phyloP scores from a whole-genome alignment of 139 green algal genomes.

The Haematococcus sp. region DNA sequence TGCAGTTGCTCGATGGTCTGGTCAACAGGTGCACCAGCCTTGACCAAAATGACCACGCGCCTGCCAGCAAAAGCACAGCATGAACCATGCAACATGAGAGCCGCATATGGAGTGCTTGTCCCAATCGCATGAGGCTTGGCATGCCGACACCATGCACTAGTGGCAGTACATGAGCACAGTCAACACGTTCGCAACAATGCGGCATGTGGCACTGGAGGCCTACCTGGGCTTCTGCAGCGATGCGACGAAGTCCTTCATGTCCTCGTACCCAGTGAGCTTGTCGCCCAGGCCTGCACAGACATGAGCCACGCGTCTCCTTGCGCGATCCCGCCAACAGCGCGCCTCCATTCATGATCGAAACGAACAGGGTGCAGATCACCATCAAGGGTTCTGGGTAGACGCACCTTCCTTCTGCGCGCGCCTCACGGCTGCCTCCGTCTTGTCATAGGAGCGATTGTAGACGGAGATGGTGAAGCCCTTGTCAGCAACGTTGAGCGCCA shows the following conservation, averaged over 20 bases:
- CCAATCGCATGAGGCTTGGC: too few species aligned
- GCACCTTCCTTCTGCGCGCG: conserved; percentile 89
- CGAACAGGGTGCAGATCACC: neutral
- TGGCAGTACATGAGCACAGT: too few species aligned
- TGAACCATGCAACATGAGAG: too few species aligned
- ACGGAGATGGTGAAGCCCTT: conserved; percentile 98
- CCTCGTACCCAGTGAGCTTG: conserved; percentile 86
- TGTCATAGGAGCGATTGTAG: conserved; percentile 92
- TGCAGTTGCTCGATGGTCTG: conserved; percentile 86
- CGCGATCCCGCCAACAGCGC: neutral
- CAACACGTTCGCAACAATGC: neutral
- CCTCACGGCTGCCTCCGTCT: conserved; percentile 91
- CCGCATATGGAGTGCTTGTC: too few species aligned
- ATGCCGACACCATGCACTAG: neutral
- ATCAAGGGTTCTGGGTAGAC: conserved; percentile 3
- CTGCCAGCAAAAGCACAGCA: conserved; percentile 41
- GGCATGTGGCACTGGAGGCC: neutral
- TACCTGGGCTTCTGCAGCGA: conserved; percentile 90
- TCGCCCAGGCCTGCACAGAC: conserved; percentile 64
- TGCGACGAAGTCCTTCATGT: conserved; percentile 90
- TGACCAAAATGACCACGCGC: conserved; percentile 96
- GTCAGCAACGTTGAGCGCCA: conserved; percentile 97
- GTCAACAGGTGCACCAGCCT: conserved; percentile 95
- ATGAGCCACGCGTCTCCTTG: too few species aligned
- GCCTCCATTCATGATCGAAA: neutral